phyloP scores from a whole-genome alignment of 2,329 filamentous ascomycete genomes.

The Ceratocystis harringtonii region DNA sequence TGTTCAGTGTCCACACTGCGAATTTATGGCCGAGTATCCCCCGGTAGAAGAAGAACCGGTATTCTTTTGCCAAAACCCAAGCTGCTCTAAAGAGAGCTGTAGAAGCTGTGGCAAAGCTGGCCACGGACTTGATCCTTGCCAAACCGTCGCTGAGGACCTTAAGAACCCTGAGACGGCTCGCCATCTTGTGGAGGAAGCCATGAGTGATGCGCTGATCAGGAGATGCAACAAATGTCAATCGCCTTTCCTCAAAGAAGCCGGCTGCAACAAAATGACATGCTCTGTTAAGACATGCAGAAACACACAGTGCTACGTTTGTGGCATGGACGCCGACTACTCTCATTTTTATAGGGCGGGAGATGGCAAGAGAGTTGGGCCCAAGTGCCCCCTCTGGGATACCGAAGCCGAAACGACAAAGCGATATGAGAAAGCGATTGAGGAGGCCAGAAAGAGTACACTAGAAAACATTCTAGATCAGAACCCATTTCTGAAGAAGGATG shows the following conservation, averaged over 20 bases:
- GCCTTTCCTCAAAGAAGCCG: slow-evolving; percentile 63
- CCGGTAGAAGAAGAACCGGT: slow-evolving; percentile 53
- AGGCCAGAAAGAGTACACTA: slow-evolving; percentile 31
- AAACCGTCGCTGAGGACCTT: slow-evolving; percentile 39
- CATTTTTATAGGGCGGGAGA: slow-evolving; percentile 48
- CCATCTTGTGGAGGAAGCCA: slow-evolving; percentile 65
- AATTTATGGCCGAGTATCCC: slow-evolving; percentile 60
- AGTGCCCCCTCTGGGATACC: slow-evolving; percentile 55
- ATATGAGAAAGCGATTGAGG: neutral
- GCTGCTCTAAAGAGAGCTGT: slow-evolving; percentile 50
- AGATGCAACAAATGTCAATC: slow-evolving; percentile 56
- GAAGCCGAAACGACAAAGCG: slow-evolving; percentile 14
- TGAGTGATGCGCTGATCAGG: slow-evolving; percentile 64
- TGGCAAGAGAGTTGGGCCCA: slow-evolving; percentile 27
- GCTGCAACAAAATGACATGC: slow-evolving; percentile 77
- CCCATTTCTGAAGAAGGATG: slow-evolving; percentile 25
- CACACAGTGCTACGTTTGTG: slow-evolving; percentile 57
- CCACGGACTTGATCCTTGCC: slow-evolving; percentile 57
- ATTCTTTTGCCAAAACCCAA: slow-evolving; percentile 53
- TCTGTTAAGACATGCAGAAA: slow-evolving; percentile 36
- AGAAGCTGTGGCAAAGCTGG: slow-evolving; percentile 52
- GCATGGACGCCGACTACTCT: slow-evolving; percentile 46
- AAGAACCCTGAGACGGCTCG: slow-evolving; percentile 47
- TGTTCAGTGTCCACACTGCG: slow-evolving; percentile 66
- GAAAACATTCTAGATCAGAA: slow-evolving; percentile 42